phyloP scores from a whole-genome alignment of 1,284 basidiomycete species.

The Clitocybe nebularis region DNA sequence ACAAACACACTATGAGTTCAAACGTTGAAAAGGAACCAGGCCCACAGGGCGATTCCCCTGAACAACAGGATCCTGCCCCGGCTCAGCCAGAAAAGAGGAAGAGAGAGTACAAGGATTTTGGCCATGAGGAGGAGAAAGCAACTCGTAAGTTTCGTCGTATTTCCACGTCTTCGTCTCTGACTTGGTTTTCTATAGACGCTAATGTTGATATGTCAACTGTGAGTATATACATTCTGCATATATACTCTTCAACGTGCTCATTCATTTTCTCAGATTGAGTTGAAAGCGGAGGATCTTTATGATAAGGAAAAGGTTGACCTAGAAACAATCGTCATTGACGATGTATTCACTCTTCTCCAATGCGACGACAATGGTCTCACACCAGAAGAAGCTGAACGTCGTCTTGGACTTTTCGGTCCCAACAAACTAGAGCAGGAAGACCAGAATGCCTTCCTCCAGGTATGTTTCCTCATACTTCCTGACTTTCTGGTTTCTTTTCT shows the following conservation, averaged over 20 bases:
- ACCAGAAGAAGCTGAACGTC: slow-evolving; percentile 73
- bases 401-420: slow-evolving; percentile 93
- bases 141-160: slow-evolving; percentile 53
- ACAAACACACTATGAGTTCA: slow-evolving; percentile 31
- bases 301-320: slow-evolving; percentile 99
- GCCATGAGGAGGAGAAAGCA: slow-evolving; percentile 69
- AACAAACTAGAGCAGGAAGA: slow-evolving; percentile 94
- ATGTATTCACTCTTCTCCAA: slow-evolving; percentile 95
- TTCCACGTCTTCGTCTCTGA: slow-evolving; percentile 11
- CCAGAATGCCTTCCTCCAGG: slow-evolving; percentile 84
- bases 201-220: slow-evolving; percentile 85
- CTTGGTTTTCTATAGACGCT: slow-evolving; percentile 51
- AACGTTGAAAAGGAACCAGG: slow-evolving; percentile 64
- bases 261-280: slow-evolving; percentile 63
- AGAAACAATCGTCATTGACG: slow-evolving; percentile 94
- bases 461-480: slow-evolving; percentile 26
- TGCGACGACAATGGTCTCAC: slow-evolving; percentile 80
- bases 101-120: slow-evolving; percentile 91
- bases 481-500: slow-evolving; percentile 1
- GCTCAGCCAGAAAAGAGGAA: slow-evolving; percentile 60
- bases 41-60: slow-evolving; percentile 40
- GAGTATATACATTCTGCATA: slow-evolving; percentile 20
- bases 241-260: slow-evolving; percentile 9
- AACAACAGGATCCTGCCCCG: slow-evolving; percentile 19
- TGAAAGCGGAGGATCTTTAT: slow-evolving; percentile 93